phyloP scores from a whole-genome alignment of 306 rosid species.

The Datisca glomerata region DNA sequence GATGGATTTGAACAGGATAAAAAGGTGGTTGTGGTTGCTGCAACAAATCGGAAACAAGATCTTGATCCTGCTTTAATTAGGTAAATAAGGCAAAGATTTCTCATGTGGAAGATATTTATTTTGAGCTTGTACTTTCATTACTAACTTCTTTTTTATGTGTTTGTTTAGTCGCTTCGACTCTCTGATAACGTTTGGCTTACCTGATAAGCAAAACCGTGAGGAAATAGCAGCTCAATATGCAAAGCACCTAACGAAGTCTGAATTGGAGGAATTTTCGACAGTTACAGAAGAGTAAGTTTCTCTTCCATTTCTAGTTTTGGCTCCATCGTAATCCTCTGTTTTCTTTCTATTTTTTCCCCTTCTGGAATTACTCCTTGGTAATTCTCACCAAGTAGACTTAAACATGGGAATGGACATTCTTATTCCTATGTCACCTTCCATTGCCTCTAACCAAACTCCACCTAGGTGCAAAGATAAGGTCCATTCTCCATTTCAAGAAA shows the following conservation, averaged over 20 bases:
- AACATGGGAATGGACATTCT: no score
- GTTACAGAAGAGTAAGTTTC: conserved; percentile 39
- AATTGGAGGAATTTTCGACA: conserved; percentile 36
- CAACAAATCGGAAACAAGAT: conserved; percentile 93
- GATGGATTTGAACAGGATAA: conserved; percentile 95
- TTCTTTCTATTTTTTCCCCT: background rate
- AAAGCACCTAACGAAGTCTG: conserved; percentile 43
- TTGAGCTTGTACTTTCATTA: background rate
- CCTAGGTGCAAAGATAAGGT: no score
- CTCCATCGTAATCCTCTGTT: background rate
- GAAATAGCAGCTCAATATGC: conserved; percentile 84
- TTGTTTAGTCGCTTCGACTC: conserved; percentile 68
- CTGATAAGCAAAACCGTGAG: conserved; percentile 62
- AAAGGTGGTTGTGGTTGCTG: conserved; percentile 84
- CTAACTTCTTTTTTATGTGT: conserved; percentile 6
- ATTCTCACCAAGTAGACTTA: no score
- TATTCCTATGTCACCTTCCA: no score
- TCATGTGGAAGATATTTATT: background rate
- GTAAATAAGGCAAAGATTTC: conserved; percentile 19
- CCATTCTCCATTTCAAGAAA: no score
- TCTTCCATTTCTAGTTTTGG: background rate
- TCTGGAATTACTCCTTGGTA: background rate
- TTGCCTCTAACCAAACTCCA: no score
- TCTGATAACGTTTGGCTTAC: conserved; percentile 58
- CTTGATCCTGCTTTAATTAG: conserved; percentile 86